Evolutionary conservation across 208 protist genomes (phyloP), one percentile per base, ranked within the genome.

Genomic region (Phytomonas sp.): DNA sequence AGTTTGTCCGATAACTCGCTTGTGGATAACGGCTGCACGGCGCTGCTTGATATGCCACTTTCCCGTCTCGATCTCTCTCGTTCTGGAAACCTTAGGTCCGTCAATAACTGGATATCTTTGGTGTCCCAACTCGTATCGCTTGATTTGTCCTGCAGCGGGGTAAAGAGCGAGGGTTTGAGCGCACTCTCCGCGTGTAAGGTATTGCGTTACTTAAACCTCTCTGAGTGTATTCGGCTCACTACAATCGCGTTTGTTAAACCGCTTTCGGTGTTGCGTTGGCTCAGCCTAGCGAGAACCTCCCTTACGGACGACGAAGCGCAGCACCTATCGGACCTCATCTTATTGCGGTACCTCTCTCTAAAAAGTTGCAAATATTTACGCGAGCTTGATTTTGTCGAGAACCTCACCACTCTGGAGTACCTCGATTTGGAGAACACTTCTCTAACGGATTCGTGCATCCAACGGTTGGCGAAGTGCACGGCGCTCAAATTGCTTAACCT

Each of bases 1-100:
- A 80, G 85, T 56, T 59, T 84, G 30, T 76, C 66, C 40, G 88
- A 90, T 64, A 91, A 87, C 69, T 62, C 69, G 29, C 34, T 88
- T 60, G 78, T 77, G 0, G 74, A 84, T 31, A 60, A 73, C 19
- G 80, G 78, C 42, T 73, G 67, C 29, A 49, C 63, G 4, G 45
- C 63, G 19, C 67, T 79, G 61, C 67, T 60, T 32, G 63, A 31
- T 37, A 69, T 79, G 70, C 66, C 69, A 29, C 71, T 37, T 8
- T 37, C 34, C 34, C 34, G 34, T 8, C 5, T 37, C 5, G 32
- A 79, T 60, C 11, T 79, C 75, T 16, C 75, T 79, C 30, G 45
- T 65, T 0, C 34, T 37, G 34, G 3, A 8, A 37, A 37, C 34
- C 34, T 37, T 8, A 63, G 49, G 26, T 66, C 52, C 26, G 59